These are phyloP conservation scores for Rhexocercosporidium sp. DNA, from an alignment of 2,329 filamentous ascomycete genomes.

Conservation along the genomic window DNA sequence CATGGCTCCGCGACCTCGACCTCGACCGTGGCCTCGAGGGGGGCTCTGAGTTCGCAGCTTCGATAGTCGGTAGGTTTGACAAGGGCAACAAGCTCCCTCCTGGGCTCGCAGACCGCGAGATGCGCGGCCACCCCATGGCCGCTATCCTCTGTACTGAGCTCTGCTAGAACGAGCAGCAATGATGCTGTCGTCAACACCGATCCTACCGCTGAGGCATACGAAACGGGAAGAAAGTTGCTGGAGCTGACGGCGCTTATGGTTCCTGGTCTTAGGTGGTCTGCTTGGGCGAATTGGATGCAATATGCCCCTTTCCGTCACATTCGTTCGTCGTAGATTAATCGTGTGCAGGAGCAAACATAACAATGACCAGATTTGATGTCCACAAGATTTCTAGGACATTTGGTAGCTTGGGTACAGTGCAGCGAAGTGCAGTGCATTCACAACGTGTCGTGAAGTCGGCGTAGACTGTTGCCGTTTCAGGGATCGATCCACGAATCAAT, in stretches of 20 bases:
- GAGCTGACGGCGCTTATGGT: not conserved
- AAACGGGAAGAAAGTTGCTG: conserved; percentile 12
- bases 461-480: conserved; percentile 20
- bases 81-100: conserved; percentile 38
- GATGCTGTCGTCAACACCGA: conserved; percentile 38
- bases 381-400: not conserved
- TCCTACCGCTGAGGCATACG: conserved; percentile 43
- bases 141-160: conserved; percentile 10
- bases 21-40: conserved; percentile 30
- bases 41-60: conserved; percentile 34
- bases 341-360: not conserved
- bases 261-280: not conserved
- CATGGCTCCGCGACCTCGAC: conserved; percentile 37
- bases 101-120: conserved; percentile 39
- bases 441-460: conserved; percentile 19
- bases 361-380: not conserved
- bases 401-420: not conserved
- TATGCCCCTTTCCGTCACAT: not conserved
- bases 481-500: conserved; percentile 9
- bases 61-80: conserved; percentile 37
- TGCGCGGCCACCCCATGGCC: conserved; percentile 41
- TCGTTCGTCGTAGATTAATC: not conserved
- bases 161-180: conserved; percentile 39
- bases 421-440: not conserved
- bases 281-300: not conserved